Evolutionary conservation across 495 filamentous ascomycete genomes (phyloP).

Genomic region (Xylaria castorea): DNA sequence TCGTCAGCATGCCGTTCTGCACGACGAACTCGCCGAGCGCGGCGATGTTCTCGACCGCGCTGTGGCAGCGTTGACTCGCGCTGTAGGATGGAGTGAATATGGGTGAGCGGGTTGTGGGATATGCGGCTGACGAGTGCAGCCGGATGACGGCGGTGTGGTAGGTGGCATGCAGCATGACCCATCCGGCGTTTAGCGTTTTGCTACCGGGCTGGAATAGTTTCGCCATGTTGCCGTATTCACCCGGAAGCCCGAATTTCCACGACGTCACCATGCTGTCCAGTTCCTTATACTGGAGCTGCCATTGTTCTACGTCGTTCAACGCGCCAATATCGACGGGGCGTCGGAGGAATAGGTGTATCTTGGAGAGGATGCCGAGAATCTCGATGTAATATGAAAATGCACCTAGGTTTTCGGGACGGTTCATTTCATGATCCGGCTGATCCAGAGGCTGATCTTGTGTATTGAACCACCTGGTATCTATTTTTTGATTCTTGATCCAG

Average conservation of each 20-base stretch:
- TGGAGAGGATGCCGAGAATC: conserved; percentile 81
- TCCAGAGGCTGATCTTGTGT: conserved; percentile 51
- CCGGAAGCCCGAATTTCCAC: conserved; percentile 84
- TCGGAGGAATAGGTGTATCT: conserved; percentile 85
- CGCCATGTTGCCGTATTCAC: conserved; percentile 80
- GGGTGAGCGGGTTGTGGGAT: conserved; percentile 82
- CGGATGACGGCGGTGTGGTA: conserved; percentile 79
- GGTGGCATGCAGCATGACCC: conserved; percentile 91
- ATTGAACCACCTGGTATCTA: conserved; percentile 83
- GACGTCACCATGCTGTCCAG: conserved; percentile 77
- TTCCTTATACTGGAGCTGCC: conserved; percentile 85
- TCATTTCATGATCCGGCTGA: conserved; percentile 64
- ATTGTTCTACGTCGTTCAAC: conserved; percentile 82
- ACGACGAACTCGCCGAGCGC: conserved; percentile 77
- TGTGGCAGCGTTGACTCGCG: conserved; percentile 79
- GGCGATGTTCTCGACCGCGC: conserved; percentile 83
- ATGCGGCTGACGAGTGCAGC: conserved; percentile 90
- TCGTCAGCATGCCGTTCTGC: conserved; percentile 72
- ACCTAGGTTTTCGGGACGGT: conserved; percentile 80
- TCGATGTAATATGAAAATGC: conserved; percentile 87
- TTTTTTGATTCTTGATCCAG: conserved; percentile 81
- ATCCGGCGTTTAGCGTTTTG: conserved; percentile 75
- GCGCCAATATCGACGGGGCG: conserved; percentile 87
- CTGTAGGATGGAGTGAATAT: conserved; percentile 87
- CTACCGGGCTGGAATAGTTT: conserved; percentile 70